phyloP scores from a whole-genome alignment of 169 alveolate species.

The Cryptosporidium tyzzeri region DNA sequence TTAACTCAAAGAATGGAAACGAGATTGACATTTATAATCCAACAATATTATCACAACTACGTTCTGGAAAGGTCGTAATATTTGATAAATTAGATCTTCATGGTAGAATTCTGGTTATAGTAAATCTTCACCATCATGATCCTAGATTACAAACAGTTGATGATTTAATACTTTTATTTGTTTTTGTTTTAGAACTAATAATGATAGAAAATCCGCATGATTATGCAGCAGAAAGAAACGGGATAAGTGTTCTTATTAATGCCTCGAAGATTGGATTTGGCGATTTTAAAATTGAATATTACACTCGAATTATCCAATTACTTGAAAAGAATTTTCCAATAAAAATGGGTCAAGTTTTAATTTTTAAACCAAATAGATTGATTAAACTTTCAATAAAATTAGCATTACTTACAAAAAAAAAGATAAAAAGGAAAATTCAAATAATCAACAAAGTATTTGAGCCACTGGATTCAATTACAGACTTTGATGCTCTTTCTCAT shows the following conservation, averaged over 20 bases:
- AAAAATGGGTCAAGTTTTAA: constrained; percentile 48
- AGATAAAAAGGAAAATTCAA: constrained; percentile 46
- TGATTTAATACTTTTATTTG: constrained; percentile 43
- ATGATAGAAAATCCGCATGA: constrained; percentile 54
- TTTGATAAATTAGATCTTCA: constrained; percentile 70
- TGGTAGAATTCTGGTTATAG: constrained; percentile 53
- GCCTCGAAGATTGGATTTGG: constrained; percentile 38
- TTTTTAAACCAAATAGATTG: constrained; percentile 50
- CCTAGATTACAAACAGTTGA: constrained; percentile 57
- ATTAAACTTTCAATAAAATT: constrained; percentile 38
- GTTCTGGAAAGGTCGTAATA: constrained; percentile 52
- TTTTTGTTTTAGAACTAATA: constrained; percentile 60
- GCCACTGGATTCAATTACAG: constrained; percentile 60
- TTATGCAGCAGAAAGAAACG: constrained; percentile 60
- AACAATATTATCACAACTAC: constrained; percentile 48
- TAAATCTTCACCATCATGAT: constrained; percentile 52
- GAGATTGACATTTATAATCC: constrained; percentile 63
- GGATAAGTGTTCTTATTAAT: constrained; percentile 42
- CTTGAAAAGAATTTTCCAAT: constrained; percentile 45
- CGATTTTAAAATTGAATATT: constrained; percentile 51
- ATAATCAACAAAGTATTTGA: constrained; percentile 65
- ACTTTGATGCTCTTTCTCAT: constrained; percentile 72
- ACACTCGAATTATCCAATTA: constrained; percentile 29
- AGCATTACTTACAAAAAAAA: constrained; percentile 17
- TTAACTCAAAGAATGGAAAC: constrained; percentile 42